Evolutionary conservation across 2,329 filamentous ascomycete genomes (phyloP), one percentile per base, ranked within the genome.

Genomic region (Clonostachys rosea): DNA sequence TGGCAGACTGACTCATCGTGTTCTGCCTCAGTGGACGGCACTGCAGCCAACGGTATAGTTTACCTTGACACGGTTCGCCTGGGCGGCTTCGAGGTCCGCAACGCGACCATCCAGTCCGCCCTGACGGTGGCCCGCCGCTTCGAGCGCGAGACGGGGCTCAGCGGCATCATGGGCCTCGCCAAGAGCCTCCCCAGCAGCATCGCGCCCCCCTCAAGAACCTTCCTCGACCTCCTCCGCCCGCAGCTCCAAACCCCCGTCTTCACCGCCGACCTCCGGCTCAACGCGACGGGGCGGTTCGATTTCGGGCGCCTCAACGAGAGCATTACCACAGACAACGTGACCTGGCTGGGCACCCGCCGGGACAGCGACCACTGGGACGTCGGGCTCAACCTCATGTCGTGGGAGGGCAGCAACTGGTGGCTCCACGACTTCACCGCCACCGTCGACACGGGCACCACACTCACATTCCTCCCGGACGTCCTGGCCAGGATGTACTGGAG

Each of bases 371-470:
- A 68, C 52, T 70, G 75, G 50, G 66, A 78, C 35, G 55, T 69
- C 43, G 56, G 60, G 11, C 85, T 86, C 60, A 66, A 75, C 40
- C 60, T 76, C 30, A 81, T 59, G 7, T 54, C 60, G 3, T 68
- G 66, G 60, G 52, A 50, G n/a, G 56, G 58, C 17, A 49, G 85
- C 35, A 73, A 84, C 59, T 73, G 86, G 49, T 66, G 64, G 43
- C 73, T 65, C 50, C 76, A 68, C 41, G 55, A 56, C 16, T 73
- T 75, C 54, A 65, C 67, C 30, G 77, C 82, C 42, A 84, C 86
- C 47, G 73, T 80, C 30, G 86, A 89, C 63, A 89, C 86, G 4
- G 85, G 84, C 20, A 86, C 83, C 5, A 83, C 84, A 1, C 69
- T 89, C 46, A 69, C 89, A 59, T 76, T 87, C 44, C 66, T 85